These are phyloP conservation scores for Zygosaccharomyces bailii DNA, from an alignment of 805 yeast genomes.

Conservation along the genomic window DNA sequence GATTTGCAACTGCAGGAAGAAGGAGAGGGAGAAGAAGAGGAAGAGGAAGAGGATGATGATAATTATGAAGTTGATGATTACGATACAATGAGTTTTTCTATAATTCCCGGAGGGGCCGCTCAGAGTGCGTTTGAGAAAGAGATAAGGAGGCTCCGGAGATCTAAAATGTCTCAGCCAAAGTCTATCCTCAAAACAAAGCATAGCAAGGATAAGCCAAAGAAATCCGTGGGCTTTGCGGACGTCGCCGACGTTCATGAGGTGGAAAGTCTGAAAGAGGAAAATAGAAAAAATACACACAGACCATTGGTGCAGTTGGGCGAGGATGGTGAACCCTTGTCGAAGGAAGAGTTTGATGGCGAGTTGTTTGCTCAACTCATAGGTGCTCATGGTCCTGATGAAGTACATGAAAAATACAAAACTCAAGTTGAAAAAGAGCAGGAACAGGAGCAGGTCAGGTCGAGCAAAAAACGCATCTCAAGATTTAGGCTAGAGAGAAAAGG, in stretches of 20 bases:
- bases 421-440: constrained; percentile 11
- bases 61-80: constrained; percentile 24
- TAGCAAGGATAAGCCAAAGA: constrained; percentile 19
- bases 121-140: constrained; percentile 30
- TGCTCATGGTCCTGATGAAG: constrained; percentile 31
- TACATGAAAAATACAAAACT: constrained; percentile 29
- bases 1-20: constrained; percentile 18
- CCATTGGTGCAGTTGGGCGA: not conserved
- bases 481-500: constrained; percentile 29
- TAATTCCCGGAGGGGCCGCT: constrained; percentile 27
- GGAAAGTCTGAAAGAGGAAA: constrained; percentile 34
- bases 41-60: constrained; percentile 19
- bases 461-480: constrained; percentile 29
- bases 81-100: constrained; percentile 14
- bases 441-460: constrained; percentile 5
- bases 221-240: constrained; percentile 34
- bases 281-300: constrained; percentile 30
- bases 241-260: constrained; percentile 34
- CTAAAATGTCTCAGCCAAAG: constrained; percentile 8
- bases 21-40: too few species aligned
- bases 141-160: constrained; percentile 23
- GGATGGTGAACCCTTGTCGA: constrained; percentile 3
- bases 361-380: constrained; percentile 34
- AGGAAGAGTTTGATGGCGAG: constrained; percentile 33
- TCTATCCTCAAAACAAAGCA: constrained; percentile 18